Conservation (phyloP, 306 rosid species). For the Glycine soja region DNA sequence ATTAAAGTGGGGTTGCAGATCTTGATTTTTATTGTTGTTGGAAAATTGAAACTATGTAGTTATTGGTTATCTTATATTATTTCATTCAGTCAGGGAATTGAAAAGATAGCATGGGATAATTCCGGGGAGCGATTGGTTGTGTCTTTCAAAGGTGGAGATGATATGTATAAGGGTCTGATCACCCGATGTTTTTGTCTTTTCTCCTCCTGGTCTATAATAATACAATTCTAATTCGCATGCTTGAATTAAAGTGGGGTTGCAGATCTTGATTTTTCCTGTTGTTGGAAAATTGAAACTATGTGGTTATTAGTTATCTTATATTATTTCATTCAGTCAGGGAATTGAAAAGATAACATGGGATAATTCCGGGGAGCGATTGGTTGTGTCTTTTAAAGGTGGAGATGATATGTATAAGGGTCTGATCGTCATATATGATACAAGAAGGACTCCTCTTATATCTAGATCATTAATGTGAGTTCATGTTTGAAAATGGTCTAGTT, state of each 20-base stretch:
- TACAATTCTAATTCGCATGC: too few relatives aligned
- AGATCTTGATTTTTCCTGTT: not conserved
- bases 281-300: slow-evolving; percentile 12
- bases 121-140: slow-evolving; percentile 95
- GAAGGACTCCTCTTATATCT: slow-evolving; percentile 77
- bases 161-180: slow-evolving; percentile 74
- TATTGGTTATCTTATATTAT: slow-evolving; percentile 40
- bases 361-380: slow-evolving; percentile 94
- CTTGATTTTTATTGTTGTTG: slow-evolving; percentile 13
- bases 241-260: too few relatives aligned
- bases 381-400: slow-evolving; percentile 80
- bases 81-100: slow-evolving; percentile 78
- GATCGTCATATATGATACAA: slow-evolving; percentile 83
- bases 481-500: slow-evolving; percentile 31
- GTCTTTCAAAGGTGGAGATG: slow-evolving; percentile 82
- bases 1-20: too few relatives aligned
- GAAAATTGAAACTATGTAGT: not conserved
- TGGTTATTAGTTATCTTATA: slow-evolving; percentile 32
- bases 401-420: slow-evolving; percentile 79
- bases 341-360: slow-evolving; percentile 95
- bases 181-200: too few relatives aligned
- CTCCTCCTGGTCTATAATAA: too few relatives aligned
- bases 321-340: slow-evolving; percentile 71
- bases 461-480: slow-evolving; percentile 83
- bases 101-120: slow-evolving; percentile 94